phyloP scores from a whole-genome alignment of 2,329 filamentous ascomycete genomes.

The Aspergillus quadrilineatus region DNA sequence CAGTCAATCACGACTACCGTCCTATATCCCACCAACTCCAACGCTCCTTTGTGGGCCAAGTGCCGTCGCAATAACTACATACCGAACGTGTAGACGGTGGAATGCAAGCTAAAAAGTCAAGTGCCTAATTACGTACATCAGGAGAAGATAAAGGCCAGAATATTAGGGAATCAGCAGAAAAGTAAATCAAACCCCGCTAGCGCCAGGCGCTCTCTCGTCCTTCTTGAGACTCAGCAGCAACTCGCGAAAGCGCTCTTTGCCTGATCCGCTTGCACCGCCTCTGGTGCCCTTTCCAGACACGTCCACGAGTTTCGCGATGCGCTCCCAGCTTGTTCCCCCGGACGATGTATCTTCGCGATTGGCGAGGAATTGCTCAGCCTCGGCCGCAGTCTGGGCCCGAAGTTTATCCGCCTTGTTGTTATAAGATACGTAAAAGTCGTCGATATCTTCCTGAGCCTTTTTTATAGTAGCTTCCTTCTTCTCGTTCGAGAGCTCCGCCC shows the following conservation, averaged over 20 bases:
- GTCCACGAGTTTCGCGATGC: slow-evolving; percentile 96
- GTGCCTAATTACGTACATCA: slow-evolving; percentile 25
- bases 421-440: slow-evolving; percentile 99
- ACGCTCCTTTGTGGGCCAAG: neutral
- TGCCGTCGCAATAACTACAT: neutral
- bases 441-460: slow-evolving; percentile 89
- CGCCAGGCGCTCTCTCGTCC: slow-evolving; percentile 78
- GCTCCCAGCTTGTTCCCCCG: slow-evolving; percentile 96
- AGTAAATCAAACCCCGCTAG: slow-evolving; percentile 46
- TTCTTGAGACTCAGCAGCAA: slow-evolving; percentile 82
- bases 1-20: neutral
- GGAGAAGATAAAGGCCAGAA: slow-evolving; percentile 11
- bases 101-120: slow-evolving; percentile 8
- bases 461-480: slow-evolving; percentile 84
- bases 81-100: neutral
- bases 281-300: slow-evolving; percentile 87
- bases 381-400: slow-evolving; percentile 80
- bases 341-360: slow-evolving; percentile 89
- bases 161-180: slow-evolving; percentile 18
- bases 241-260: slow-evolving; percentile 96
- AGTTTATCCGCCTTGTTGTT: slow-evolving; percentile 97
- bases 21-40: neutral
- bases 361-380: slow-evolving; percentile 88
- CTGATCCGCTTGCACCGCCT: slow-evolving; percentile 83
- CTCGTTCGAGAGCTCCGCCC: slow-evolving; percentile 76